Percentiles rank a stretch among this genome's conserved stretches.
Evolutionary conservation across 2,329 filamentous ascomycete genomes (phyloP).

Genomic region (Hypoxylon sp.): DNA sequence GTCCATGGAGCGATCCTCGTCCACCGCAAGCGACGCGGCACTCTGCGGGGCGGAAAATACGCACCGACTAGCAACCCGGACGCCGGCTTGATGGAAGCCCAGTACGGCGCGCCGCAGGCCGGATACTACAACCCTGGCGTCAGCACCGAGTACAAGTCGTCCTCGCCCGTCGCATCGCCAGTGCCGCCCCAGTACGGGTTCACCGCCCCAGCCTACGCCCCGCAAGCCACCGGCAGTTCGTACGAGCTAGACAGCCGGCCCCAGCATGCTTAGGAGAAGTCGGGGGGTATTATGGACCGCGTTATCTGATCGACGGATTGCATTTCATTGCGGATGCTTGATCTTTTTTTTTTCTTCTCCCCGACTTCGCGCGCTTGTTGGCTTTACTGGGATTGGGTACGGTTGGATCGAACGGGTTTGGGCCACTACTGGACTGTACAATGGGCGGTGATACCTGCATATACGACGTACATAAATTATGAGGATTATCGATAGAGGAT

Average conservation of each 20-base stretch:
- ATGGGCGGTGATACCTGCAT: constrained; percentile 8
- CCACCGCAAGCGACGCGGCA: constrained; percentile 45
- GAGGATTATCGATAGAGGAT: constrained; percentile 23
- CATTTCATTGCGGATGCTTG: neutral
- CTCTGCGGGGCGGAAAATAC: constrained; percentile 42
- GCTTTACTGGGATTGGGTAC: neutral
- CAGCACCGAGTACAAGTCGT: constrained; percentile 43
- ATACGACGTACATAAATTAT: constrained; percentile 10
- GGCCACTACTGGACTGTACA: neutral
- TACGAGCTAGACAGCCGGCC: constrained; percentile 37
- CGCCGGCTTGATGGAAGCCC: constrained; percentile 20
- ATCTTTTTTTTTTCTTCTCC: neutral
- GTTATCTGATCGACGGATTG: constrained; percentile 5
- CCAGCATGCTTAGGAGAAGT: neutral
- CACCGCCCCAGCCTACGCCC: constrained; percentile 7
- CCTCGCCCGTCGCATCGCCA: constrained; percentile 15
- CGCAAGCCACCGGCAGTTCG: constrained; percentile 2
- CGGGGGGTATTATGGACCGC: neutral
- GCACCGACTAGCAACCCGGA: constrained; percentile 33
- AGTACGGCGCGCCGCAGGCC: constrained; percentile 10
- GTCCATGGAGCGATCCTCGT: constrained; percentile 44
- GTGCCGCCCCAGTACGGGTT: constrained; percentile 14
- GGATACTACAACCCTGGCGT: constrained; percentile 27
- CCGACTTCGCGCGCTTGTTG: neutral
- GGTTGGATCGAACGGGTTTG: neutral